phyloP scores from a whole-genome alignment of 148 eudicot species.

The Persicaria tinctoria region DNA sequence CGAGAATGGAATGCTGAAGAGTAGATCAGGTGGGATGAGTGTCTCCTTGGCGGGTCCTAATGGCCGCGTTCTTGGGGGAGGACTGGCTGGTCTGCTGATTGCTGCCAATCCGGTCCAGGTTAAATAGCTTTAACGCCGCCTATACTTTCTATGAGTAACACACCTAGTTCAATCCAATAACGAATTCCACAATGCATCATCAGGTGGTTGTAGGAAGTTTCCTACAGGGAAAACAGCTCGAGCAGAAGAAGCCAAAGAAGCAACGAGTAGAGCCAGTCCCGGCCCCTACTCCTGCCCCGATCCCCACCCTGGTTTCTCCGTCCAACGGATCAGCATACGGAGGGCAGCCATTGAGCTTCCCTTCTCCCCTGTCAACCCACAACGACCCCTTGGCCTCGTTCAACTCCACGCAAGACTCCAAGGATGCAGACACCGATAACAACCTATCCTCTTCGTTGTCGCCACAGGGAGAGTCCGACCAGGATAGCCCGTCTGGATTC shows the following conservation, averaged over 20 bases:
- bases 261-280: conserved; percentile 29
- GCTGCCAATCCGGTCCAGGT: conserved; percentile 34
- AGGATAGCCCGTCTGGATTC: conserved; percentile 23
- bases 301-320: conserved; percentile 16
- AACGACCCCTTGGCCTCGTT: conserved; percentile 15
- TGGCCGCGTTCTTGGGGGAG: conserved; percentile 29
- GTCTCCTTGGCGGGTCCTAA: conserved; percentile 26
- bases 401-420: conserved; percentile 20
- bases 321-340: conserved; percentile 17
- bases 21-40: conserved; percentile 25
- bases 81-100: conserved; percentile 25
- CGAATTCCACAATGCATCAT: not conserved
- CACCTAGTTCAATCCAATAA: not conserved
- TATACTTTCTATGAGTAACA: not conserved
- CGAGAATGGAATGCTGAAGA: conserved; percentile 13
- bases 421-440: conserved; percentile 19
- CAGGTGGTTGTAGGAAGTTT: conserved; percentile 66
- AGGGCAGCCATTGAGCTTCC: conserved; percentile 22
- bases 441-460: conserved; percentile 16
- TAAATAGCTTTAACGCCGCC: too few relatives aligned
- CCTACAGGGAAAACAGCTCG: conserved; percentile 37
- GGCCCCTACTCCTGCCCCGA: conserved; percentile 21
- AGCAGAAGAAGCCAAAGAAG: conserved; percentile 50
- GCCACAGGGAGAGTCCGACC: conserved; percentile 32
- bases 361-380: conserved; percentile 21